A percentile compares a stretch with the other conserved stretches of the same genome.
phyloP scores from a whole-genome alignment of 1,284 basidiomycete genomes.

The Entoloma clypeatum region DNA sequence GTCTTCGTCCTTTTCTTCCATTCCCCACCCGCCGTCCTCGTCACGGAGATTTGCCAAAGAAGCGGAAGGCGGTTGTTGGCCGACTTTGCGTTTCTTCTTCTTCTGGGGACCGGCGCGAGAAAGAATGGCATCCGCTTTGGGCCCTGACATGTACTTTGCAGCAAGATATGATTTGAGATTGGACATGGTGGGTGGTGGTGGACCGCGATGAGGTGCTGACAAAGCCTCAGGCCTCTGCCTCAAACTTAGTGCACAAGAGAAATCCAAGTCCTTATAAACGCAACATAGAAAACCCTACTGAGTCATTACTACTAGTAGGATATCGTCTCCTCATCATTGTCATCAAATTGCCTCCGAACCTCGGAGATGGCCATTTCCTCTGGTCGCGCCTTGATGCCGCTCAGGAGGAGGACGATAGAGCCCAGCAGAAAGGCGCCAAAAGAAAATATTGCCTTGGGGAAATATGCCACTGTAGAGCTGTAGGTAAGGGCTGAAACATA shows the following conservation, averaged over 20 bases:
- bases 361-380: constrained; percentile 16
- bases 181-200: constrained; percentile 28
- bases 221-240: too few relatives aligned
- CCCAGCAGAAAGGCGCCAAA: constrained; percentile 40
- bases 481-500: constrained; percentile 48
- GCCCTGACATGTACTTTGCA: constrained; percentile 92
- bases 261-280: too few relatives aligned
- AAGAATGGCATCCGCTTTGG: constrained; percentile 95
- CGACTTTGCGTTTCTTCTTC: constrained; percentile 73
- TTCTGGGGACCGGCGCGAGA: constrained; percentile 56
- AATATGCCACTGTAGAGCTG: constrained; percentile 41
- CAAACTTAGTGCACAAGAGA: too few relatives aligned
- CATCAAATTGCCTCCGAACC: constrained; percentile 9
- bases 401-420: constrained; percentile 31
- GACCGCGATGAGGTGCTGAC: neutral
- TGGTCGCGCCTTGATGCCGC: constrained; percentile 16
- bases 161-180: constrained; percentile 73
- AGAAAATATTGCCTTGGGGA: constrained; percentile 48
- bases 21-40: constrained; percentile 68
- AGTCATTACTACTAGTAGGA: neutral
- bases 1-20: constrained; percentile 42
- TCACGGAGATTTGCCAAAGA: constrained; percentile 50
- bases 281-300: constrained; percentile 7
- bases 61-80: constrained; percentile 27
- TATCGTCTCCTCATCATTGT: constrained; percentile 1